Base-by-base conservation (phyloP, 2,329 filamentous ascomycete species). In the Verticillium dahliae region DNA sequence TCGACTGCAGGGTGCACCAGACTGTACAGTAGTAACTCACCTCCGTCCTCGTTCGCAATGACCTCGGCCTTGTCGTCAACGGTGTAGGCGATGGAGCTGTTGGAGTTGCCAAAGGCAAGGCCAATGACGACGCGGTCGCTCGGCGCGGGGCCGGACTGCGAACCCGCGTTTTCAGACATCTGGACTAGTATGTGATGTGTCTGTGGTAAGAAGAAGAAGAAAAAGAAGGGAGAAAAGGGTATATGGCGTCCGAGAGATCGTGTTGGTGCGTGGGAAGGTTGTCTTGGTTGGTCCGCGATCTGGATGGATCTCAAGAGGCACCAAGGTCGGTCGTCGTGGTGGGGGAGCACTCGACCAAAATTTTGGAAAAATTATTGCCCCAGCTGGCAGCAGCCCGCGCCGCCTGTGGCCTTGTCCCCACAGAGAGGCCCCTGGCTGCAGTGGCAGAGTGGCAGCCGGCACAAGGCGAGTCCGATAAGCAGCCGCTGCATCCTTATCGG, bases 31-130 rank as follows among this genome's bases (percentile, higher is more conserved):
- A 86, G 72, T 75, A 92, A 13, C 64, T 63, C 52, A 66, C 91
- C 91, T 83, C 95, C 95, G 74, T 98, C 95, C 81, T 98, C 95
- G 80, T 99, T 98, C 73, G 95, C 95, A 79, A 99, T 98, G 66
- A 99, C 94, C 76, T 97, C 92, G 67, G 92, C 89, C 82, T 96
- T 96, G 78, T 96, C 94, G 72, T 98, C 94, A 65, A 89, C 85
- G 56, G 93, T 96, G 75, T 88, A 92, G 70, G 94, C 94, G 79
- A 99, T 97, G 64, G 92, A 97, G 81, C 92, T 96, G 87, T 97
- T 96, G 65, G 92, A 93, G 82, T 98, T 99, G 79, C 95, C 95
- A 82, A 98, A 97, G 68, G 93, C 90, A 74, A 99, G 92, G 75
- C 95, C 95, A 78, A 99, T 98, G 74, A 90, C 91, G 71, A 83